Evolutionary conservation across 352 stramenopile species (phyloP).

Genomic region (Peronospora tabacina): DNA sequence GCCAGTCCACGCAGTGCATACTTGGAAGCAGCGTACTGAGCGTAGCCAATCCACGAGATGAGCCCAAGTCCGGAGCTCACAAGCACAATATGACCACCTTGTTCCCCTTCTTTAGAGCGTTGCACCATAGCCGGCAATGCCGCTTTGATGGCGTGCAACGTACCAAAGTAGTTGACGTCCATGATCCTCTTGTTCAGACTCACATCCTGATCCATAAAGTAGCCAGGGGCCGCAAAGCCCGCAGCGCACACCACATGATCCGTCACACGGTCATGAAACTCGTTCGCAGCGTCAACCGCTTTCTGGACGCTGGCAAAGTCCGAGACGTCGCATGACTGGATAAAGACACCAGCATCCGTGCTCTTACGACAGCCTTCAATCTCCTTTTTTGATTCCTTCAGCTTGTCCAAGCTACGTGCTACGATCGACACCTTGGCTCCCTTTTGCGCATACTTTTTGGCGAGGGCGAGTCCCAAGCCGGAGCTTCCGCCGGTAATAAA

Average conservation of each 20-base stretch:
- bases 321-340: slow-evolving; percentile 66
- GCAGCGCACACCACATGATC: slow-evolving; percentile 73
- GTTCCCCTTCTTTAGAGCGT: slow-evolving; percentile 46
- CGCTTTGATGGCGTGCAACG: slow-evolving; percentile 69
- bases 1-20: slow-evolving; percentile 74
- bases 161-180: slow-evolving; percentile 85
- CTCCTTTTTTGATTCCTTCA: slow-evolving; percentile 53
- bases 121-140: slow-evolving; percentile 72
- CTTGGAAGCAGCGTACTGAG: slow-evolving; percentile 74
- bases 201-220: slow-evolving; percentile 73
- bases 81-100: slow-evolving; percentile 62
- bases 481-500: slow-evolving; percentile 71
- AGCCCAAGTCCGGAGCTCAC: slow-evolving; percentile 63
- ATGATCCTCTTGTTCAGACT: slow-evolving; percentile 70
- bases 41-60: slow-evolving; percentile 77
- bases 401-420: slow-evolving; percentile 45
- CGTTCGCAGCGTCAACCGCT: slow-evolving; percentile 57
- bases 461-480: slow-evolving; percentile 58
- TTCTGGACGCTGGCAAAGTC: slow-evolving; percentile 49
- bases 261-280: slow-evolving; percentile 51
- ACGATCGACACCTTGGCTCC: slow-evolving; percentile 76
- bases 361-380: slow-evolving; percentile 43
- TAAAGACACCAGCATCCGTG: slow-evolving; percentile 42
- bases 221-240: slow-evolving; percentile 48
- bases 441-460: slow-evolving; percentile 55